Percentiles rank a stretch among this genome's conserved stretches.
Conservation (phyloP, 208 protist species). For the Leptomonas seymouri region DNA sequence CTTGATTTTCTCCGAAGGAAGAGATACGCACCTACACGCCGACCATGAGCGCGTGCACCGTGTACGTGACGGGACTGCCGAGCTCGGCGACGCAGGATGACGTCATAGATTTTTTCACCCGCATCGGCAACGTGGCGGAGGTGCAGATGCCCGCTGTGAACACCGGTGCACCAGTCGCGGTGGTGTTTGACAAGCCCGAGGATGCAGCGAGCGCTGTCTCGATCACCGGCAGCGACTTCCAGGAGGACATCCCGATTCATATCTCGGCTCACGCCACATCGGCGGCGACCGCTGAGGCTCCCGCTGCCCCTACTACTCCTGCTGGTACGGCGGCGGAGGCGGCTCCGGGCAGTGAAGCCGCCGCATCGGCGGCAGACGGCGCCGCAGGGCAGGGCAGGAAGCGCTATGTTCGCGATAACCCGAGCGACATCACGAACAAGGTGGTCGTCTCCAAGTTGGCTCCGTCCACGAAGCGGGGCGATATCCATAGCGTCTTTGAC, state of each 20-base stretch:
- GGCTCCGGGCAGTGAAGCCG: background rate
- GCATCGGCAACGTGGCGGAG: constrained; percentile 50
- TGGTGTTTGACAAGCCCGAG: constrained; percentile 33
- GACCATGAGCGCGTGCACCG: constrained; percentile 18
- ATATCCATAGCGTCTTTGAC: constrained; percentile 52
- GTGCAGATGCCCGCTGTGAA: constrained; percentile 36
- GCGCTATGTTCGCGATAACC: constrained; percentile 8
- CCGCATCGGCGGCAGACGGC: background rate
- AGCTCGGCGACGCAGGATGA: constrained; percentile 48
- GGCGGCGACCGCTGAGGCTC: constrained; percentile 4
- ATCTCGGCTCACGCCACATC: constrained; percentile 26
- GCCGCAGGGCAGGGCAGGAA: constrained; percentile 2
- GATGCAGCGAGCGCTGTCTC: constrained; percentile 29
- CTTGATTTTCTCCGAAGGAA: too few species aligned
- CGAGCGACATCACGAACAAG: constrained; percentile 36
- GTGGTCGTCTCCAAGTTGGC: constrained; percentile 50
- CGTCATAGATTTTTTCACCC: constrained; percentile 72
- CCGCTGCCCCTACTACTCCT: constrained; percentile 15
- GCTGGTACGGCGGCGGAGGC: background rate
- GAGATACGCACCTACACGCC: background rate
- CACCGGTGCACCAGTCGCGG: constrained; percentile 6
- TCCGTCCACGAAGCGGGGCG: constrained; percentile 24
- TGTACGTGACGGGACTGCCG: constrained; percentile 56
- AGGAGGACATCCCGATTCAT: constrained; percentile 31
- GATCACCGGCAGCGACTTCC: constrained; percentile 45